Evolutionary conservation across 2,329 filamentous ascomycete genomes (phyloP), one percentile per base, ranked within the genome.

Genomic region (Epichloe typhina): DNA sequence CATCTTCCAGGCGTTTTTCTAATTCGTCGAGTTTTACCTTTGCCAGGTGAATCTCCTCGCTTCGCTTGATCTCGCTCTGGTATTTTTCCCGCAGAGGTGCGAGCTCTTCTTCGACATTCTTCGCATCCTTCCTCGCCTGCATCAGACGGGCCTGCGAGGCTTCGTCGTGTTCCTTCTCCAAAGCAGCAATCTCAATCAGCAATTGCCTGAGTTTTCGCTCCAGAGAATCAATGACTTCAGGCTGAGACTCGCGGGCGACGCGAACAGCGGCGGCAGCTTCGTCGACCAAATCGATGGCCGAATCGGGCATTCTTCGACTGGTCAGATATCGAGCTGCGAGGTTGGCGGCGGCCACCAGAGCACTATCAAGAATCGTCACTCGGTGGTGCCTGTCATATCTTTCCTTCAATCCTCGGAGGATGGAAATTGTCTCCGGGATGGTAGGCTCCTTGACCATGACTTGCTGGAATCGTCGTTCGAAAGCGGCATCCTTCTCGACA

Each of bases 341-440:
- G 51, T 83, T 94, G n/a, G 93, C 88, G 5, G 93, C 81, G 47
- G 90, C 79, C 15, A 98, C 91, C 55, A 98, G 86, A 55, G 93
- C 93, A 61, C 84, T 88, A 63, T 98, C 93, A 42, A 91, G 82
- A 58, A 98, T 98, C 57, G 83, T 97, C 61, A 98, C 93, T 75
- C 91, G 90, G 67, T 98, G 93, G 68, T 98, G 93, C 47, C 95
- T 88, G 71, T 98, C 93, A 70, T 97, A 98, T 66, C 89, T 88
- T 67, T 97, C 91, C 74, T 97, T 98, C 56, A 98, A 73, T 64
- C 93, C 93, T 75, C 93, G 88, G n/a, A 98, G 83, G 62, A 98
- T 98, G 21, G 93, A 98, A 55, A 98, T 81, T 13, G 93, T 97
- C 70, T 98, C 93, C 1, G 80, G 68, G 46, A 97, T 83, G 5